These are phyloP conservation scores for Fusarium palustre DNA, from an alignment of 2,329 filamentous ascomycete genomes.

Conservation along the genomic window DNA sequence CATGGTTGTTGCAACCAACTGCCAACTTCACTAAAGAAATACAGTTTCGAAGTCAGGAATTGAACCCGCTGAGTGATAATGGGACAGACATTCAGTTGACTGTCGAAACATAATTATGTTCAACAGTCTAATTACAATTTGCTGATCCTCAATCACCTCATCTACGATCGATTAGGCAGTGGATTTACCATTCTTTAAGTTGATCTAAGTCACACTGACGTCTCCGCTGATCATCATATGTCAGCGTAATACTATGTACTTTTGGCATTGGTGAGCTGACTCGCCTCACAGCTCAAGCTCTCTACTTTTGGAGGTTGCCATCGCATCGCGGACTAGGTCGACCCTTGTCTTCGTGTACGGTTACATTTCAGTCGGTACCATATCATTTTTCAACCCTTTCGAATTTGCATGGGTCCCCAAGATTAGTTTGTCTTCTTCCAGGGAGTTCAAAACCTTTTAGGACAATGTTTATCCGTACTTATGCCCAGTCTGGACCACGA, in stretches of 20 bases:
- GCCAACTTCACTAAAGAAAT: not conserved
- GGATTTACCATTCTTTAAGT: constrained; percentile 4
- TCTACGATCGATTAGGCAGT: constrained; percentile 31
- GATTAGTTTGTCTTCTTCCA: constrained; percentile 11
- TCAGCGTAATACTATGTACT: not conserved
- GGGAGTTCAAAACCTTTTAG: constrained; percentile 14
- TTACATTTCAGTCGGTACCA: constrained; percentile 26
- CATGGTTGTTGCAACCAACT: constrained; percentile 10
- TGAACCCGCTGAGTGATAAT: not conserved
- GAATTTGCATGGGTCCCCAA: constrained; percentile 6
- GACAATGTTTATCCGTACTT: constrained; percentile 3
- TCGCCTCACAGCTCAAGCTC: constrained; percentile 14
- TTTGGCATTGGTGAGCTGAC: constrained; percentile 18
- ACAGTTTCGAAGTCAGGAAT: not conserved
- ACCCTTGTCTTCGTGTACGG: not conserved
- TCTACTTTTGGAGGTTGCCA: not conserved
- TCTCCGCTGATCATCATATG: constrained; percentile 32
- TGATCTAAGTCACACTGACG: constrained; percentile 10
- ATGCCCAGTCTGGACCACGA: not conserved
- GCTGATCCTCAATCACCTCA: constrained; percentile 34
- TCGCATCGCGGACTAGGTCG: not conserved
- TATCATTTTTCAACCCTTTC: constrained; percentile 7
- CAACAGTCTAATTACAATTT: not conserved
- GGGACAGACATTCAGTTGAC: not conserved
- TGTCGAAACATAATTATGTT: not conserved